Base-by-base conservation (phyloP, 164 flowering plant genomes). In the Cinnamomum chago region DNA sequence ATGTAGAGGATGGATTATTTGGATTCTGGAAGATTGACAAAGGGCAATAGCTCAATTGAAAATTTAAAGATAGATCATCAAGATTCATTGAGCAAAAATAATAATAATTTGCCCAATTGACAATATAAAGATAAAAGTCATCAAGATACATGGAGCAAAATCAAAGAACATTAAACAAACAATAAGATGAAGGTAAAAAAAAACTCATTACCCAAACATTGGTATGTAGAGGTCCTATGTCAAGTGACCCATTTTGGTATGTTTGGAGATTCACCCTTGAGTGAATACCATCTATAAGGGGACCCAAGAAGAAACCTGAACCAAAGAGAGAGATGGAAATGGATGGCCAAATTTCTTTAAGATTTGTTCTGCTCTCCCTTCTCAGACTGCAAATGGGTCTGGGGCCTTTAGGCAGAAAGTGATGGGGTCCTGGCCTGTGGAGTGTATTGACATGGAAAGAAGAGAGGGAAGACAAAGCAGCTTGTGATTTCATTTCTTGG, bases 201-300 rank as follows among this genome's bases (percentile, higher is more conserved):
- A 70, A 20, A 3, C 5, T 25, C 20, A 58, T 50, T 78, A 90
- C 98, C 95, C 92, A 90, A 70, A 91, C 85, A 76, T 91, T 89
- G 4, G 97, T 87, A 83, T 90, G 97, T 72, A 94, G 88, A 14
- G 92, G 94, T 47, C 98, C 97, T 23, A 94, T 78, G 68, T 87
- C 79, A 30, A 94, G 75, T 1, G 98, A 80, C 30, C 97, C 97
- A 72, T 76, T 89, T 80, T 89, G 86, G 80, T 92, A 94, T 0
- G 76, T 82, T 28, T 85, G 89, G 50, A 94, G 94, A 74, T 84
- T 73, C 1, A 92, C 97, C 73, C 94, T 81, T 1, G 98, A 92
- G 77, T 94, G 98, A 58, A 94, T 80, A 35, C 95, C 97, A 80
- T 92, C 97, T 24, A 94, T 17, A 2, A 90, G 81, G 28, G 98